Percentiles rank a stretch among this genome's conserved stretches.
Evolutionary conservation across 106 monocot genomes (phyloP).

Genomic region (Amphibolis antarctica): DNA sequence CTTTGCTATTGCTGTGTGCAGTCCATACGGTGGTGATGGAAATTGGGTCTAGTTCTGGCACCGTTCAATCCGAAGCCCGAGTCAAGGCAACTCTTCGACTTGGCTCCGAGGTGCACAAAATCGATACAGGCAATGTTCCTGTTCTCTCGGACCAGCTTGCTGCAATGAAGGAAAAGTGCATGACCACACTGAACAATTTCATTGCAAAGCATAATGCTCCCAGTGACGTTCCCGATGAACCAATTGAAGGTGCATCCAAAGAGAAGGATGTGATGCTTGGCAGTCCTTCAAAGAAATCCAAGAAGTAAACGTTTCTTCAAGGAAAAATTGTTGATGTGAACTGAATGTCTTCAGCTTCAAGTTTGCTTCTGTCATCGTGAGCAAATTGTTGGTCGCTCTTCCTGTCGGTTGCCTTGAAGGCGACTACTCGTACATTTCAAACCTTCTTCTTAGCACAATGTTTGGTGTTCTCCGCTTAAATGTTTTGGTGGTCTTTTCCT

Average conservation of each 20-base stretch:
- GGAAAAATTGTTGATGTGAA: too few species aligned
- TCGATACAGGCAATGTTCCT: background rate
- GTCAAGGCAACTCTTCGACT: conserved; percentile 1
- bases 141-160: conserved; percentile 1
- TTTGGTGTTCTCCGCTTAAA: too few species aligned
- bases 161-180: conserved; percentile 59
- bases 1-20: too few species aligned
- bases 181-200: conserved; percentile 57
- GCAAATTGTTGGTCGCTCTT: too few species aligned
- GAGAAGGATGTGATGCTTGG: conserved; percentile 18
- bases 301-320: conserved; percentile 29
- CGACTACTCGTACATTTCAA: too few species aligned
- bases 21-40: background rate
- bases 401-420: too few species aligned
- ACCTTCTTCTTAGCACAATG: too few species aligned
- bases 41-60: background rate
- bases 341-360: too few species aligned
- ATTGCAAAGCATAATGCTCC: conserved; percentile 57
- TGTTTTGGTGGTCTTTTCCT: too few species aligned
- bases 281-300: conserved; percentile 63
- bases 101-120: conserved; percentile 1
- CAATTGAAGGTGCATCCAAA: conserved; percentile 23
- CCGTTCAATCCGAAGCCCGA: background rate
- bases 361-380: too few species aligned
- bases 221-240: conserved; percentile 66